Base-by-base conservation (phyloP, 208 protist species). In the Acanthamoeba rhysodes region DNA sequence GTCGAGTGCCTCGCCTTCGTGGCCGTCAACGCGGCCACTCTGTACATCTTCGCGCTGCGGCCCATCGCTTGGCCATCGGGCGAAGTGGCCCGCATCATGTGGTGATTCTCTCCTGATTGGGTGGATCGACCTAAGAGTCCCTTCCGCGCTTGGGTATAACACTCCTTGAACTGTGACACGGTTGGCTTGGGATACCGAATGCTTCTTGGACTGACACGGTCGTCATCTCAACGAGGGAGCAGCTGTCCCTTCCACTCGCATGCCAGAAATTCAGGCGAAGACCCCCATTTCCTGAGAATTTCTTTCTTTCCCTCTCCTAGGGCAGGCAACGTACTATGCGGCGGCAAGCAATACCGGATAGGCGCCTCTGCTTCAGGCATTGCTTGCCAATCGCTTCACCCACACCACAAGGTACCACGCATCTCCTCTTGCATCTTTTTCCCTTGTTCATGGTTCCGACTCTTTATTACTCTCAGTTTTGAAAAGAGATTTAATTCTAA, bases 51-150 rank as follows among this genome's bases (percentile, higher is more conserved):
- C n/a, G 24, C 78, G 29, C 78, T 53, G 0, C 32, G 57, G 2
- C 88, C 88, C 4, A 80, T 80, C 66, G 22, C 41, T 9, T 94
- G 88, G 88, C 64, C 64, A 3, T 53, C 34, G 4, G 88, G 88
- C 59, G 57, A 72, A 18, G 66, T 94, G 24, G 88, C 88, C 0
- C 59, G 88, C 32, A 27, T 50, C 45, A 94, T 94, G 88, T 94
- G 88, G 88, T 94, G 50, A 90, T 48, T n/a, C n/a, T 10, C 3
- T 59, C 55, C 55, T 59, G 55, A 59, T 59, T 12, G 55, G 20
- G 45, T 48, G 45, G 45, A 48, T 48, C 45, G 10, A 48, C 45
- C 45, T 1, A 12, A 59, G 55, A 59, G 55, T 59, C 6, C 20
- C 12, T 14, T 59, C 20, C n/a, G n/a, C 55, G 6, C 20, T 22